Evolutionary conservation across 352 stramenopile species (phyloP).

Genomic region (Salisapilia sapeloensis): DNA sequence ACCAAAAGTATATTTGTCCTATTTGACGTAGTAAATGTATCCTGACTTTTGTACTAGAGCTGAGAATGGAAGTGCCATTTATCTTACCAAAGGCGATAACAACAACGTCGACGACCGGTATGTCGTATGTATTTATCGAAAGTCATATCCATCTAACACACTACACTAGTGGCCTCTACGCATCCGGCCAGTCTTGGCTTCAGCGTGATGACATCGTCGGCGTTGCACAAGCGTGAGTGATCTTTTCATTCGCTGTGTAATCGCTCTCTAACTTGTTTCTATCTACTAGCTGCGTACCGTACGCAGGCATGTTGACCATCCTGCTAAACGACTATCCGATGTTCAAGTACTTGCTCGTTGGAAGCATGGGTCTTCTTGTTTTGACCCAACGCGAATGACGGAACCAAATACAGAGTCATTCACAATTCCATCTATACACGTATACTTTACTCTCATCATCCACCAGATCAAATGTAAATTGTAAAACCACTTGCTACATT

Average conservation of each 20-base stretch:
- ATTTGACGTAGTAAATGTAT: neutral
- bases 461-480: too few relatives aligned
- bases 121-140: constrained; percentile 1
- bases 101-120: constrained; percentile 96
- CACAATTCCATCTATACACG: too few relatives aligned
- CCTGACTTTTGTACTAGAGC: constrained; percentile 19
- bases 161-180: constrained; percentile 82
- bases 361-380: constrained; percentile 60
- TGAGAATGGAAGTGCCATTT: constrained; percentile 81
- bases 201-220: constrained; percentile 96
- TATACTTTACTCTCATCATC: too few relatives aligned
- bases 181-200: constrained; percentile 96
- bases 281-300: constrained; percentile 87
- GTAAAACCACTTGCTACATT: too few relatives aligned
- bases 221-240: constrained; percentile 77
- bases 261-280: too few relatives aligned
- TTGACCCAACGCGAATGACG: constrained; percentile 64
- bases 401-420: too few relatives aligned
- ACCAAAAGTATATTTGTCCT: constrained; percentile 49
- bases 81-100: constrained; percentile 99
- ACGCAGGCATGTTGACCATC: constrained; percentile 98
- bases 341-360: constrained; percentile 84
- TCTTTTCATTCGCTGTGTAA: constrained; percentile 4
- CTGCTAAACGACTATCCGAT: constrained; percentile 98
- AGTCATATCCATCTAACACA: neutral